Conservation (phyloP, 179 eudicot species). For the Spinacia oleracea region DNA sequence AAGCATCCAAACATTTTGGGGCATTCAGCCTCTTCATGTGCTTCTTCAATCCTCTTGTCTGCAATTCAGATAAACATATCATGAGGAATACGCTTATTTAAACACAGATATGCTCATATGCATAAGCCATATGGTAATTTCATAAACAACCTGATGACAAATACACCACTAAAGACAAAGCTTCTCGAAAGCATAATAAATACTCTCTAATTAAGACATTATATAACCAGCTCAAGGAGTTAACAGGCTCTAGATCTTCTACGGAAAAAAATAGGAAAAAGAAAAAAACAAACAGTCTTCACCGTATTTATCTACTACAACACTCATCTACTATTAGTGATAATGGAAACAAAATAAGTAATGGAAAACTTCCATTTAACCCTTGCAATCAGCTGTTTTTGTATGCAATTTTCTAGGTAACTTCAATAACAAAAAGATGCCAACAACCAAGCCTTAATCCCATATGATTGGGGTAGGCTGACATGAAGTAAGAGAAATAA, state of each 20-base stretch:
- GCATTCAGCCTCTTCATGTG: slow-evolving; percentile 76
- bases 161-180: too few species aligned
- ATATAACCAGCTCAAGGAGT: too few species aligned
- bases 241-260: too few species aligned
- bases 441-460: too few species aligned
- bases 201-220: too few species aligned
- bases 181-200: too few species aligned
- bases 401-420: not conserved
- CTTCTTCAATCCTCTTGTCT: slow-evolving; percentile 65
- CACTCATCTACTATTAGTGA: not conserved
- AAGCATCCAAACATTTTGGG: slow-evolving; percentile 58
- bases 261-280: not conserved
- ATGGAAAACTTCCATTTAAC: not conserved
- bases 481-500: too few species aligned
- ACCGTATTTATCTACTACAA: not conserved
- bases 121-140: not conserved
- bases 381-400: not conserved
- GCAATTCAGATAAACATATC: not conserved
- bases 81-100: not conserved
- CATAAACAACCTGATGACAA: not conserved
- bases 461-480: too few species aligned
- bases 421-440: not conserved
- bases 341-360: not conserved
- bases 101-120: not conserved
- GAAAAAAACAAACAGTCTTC: too few species aligned